phyloP scores from a whole-genome alignment of 2,329 filamentous ascomycete genomes.

The Volutella citrinella region DNA sequence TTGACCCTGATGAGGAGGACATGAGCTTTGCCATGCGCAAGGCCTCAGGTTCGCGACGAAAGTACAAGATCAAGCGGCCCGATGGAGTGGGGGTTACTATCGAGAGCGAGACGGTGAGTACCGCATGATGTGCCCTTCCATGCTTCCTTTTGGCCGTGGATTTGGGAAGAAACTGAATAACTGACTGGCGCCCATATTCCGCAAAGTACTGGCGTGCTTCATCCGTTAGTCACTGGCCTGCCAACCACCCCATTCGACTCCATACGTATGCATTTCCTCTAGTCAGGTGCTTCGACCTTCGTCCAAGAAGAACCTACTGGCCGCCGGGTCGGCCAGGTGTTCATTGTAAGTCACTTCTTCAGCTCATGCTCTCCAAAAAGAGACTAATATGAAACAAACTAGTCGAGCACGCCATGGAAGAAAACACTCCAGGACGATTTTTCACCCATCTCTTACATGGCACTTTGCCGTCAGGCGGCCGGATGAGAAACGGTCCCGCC shows the following conservation, averaged over 20 bases:
- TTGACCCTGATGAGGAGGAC: constrained; percentile 5
- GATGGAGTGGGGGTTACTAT: constrained; percentile 2
- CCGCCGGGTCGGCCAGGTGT: constrained; percentile 2
- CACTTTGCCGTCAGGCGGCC: constrained; percentile 6
- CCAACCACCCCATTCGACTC: constrained; percentile 8
- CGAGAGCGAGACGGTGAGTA: constrained; percentile 4
- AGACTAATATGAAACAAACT: constrained; percentile 1
- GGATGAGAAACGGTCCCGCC: constrained; percentile 4
- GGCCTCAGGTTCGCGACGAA: constrained; percentile 2
- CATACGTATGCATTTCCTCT: constrained; percentile 7
- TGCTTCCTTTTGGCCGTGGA: background rate
- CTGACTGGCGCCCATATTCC: constrained; percentile 1
- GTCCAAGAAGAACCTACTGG: constrained; percentile 2
- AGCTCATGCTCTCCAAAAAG: background rate
- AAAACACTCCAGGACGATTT: constrained; percentile 6
- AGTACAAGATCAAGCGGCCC: constrained; percentile 6
- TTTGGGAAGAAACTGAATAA: background rate
- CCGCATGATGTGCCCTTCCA: background rate
- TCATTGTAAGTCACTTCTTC: constrained; percentile 7
- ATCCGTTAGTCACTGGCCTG: constrained; percentile 6
- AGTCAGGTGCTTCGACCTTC: constrained; percentile 5
- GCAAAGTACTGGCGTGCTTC: constrained; percentile 7
- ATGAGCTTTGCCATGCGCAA: constrained; percentile 1
- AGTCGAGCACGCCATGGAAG: constrained; percentile 8
- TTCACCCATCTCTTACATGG: constrained; percentile 7